Evolutionary conservation across 1,284 basidiomycete species (phyloP), one percentile per base, ranked within the genome.

Genomic region (Naganishia sp.): DNA sequence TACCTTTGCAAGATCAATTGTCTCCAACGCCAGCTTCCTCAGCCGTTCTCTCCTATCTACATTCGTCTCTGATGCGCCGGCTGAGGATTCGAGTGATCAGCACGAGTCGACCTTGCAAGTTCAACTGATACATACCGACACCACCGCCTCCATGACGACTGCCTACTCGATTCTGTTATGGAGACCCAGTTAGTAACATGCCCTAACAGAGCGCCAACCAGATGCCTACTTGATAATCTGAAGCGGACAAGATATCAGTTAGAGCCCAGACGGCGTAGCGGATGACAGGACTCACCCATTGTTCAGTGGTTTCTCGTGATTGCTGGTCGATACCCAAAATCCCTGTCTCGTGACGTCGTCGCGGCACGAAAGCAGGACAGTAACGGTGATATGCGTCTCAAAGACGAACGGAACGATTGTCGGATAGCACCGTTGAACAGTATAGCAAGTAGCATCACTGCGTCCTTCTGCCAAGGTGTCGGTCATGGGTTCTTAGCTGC

Each of bases 131-230:
- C 75, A 66, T 64, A 74, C 75, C 90, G 62, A 94, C 92, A 83
- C 93, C 94, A 75, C 93, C 93, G 67, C 92, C 91, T 71, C 94
- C 93, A 76, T 96, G 95, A 79, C 95, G 96, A 62, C 91, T 94
- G 57, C 93, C 93, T 61, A 94, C 92, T 78, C 92, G 90, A 84
- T 94, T 94, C 90, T 94, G 70, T 31, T 41, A 15, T 35, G 4
- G 35, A 39, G 35, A 39, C 13, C 35, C 35, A 13, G 13, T 39
- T 13, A 39, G 35, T 13, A 39, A 39, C 35, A 13, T 6, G 35
- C 0, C 35, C 3, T 13, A 6, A 39, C 13, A 39, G 35, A 10
- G 10, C 10, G 7, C 35, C 35, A 39, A 39, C 10, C 35, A 39
- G 13, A 13, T 10, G 35, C 72, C 57, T 43, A 78, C 77, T 73